Percentiles rank a stretch among this genome's conserved stretches.
Conservation (phyloP, 2,329 filamentous ascomycete genomes). For the Aspergillus transmontanensis region DNA sequence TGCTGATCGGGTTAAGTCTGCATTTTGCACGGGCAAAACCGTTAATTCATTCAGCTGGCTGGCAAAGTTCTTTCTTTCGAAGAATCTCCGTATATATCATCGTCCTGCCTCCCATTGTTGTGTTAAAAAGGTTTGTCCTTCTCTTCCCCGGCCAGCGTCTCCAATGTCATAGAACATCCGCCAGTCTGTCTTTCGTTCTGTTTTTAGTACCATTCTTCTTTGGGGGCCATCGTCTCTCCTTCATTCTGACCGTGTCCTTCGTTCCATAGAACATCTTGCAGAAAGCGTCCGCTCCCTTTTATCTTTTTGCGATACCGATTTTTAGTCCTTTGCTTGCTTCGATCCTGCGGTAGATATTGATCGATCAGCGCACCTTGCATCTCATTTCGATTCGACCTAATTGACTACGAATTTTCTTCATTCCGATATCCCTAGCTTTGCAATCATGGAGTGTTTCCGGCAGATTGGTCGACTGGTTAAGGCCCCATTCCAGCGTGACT, state of each 20-base stretch:
- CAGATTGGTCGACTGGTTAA: constrained; percentile 38
- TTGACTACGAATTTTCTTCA: constrained; percentile 3
- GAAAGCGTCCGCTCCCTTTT: constrained; percentile 10
- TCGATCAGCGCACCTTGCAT: constrained; percentile 8
- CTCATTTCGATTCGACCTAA: constrained; percentile 1
- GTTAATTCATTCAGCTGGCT: constrained; percentile 19
- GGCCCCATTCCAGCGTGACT: constrained; percentile 33
- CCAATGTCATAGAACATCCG: constrained; percentile 31
- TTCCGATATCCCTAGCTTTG: not conserved
- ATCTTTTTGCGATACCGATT: not conserved
- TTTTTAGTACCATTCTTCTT: constrained; percentile 23
- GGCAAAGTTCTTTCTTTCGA: not conserved
- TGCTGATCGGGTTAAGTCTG: constrained; percentile 18
- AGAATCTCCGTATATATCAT: constrained; percentile 17
- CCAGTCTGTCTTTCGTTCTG: constrained; percentile 23
- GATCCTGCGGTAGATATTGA: constrained; percentile 18
- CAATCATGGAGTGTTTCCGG: constrained; percentile 39
- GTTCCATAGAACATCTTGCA: constrained; percentile 12
- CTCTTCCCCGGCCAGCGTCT: constrained; percentile 20
- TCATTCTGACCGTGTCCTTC: constrained; percentile 20
- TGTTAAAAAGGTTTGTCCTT: constrained; percentile 5
- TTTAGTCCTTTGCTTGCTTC: constrained; percentile 8
- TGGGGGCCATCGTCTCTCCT: constrained; percentile 17
- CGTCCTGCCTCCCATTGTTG: not conserved
- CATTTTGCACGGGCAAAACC: constrained; percentile 23